Base-by-base conservation (phyloP, 2,329 filamentous ascomycete genomes). In the Fusarium sp. region DNA sequence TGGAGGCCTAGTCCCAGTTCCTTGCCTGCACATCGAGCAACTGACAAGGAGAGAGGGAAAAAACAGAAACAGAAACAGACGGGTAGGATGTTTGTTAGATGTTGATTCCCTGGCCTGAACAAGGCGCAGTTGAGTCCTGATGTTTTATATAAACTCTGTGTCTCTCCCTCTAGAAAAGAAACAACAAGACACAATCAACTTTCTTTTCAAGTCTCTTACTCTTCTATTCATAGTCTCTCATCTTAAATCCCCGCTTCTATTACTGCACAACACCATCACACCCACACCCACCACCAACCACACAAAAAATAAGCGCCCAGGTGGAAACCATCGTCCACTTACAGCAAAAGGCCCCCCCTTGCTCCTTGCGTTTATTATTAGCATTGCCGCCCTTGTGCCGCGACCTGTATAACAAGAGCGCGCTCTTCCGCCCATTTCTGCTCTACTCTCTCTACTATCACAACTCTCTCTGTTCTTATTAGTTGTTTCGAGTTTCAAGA, bases 341-440 rank as follows among this genome's bases (percentile, higher is more conserved):
- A 62, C 54, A 62, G 14, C 26, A 34, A 26, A 41, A 41, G 31
- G 12, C n/a, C 49, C 31, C 43, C 44, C 67, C 69, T 59, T 65
- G 67, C 59, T 49, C 45, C 39, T 65, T 72, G 72, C 68, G 70
- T 67, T 72, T 75, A 75, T 75, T 73, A 74, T 75, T 75, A 75
- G 73, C 61, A 58, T 74, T 74, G 72, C 72, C 72, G 72, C 72
- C 56, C 30, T 64, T 41, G 44, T 58, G 62, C 70, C 71, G 71
- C 70, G 46, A 48, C 8, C 49, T 55, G 43, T 70, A 71, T 71
- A 56, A 68, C 57, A 62, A 64, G 55, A 58, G 39, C 23, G 31
- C 53, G 39, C 61, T 73, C 62, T 63, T 65, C 63, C 49, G 34
- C 45, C 63, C 45, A 50, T n/a, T 50, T 50, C 30, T 50, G n/a